Base-by-base conservation (phyloP, 2,329 filamentous ascomycete genomes). In the Pseudonectria buxi region DNA sequence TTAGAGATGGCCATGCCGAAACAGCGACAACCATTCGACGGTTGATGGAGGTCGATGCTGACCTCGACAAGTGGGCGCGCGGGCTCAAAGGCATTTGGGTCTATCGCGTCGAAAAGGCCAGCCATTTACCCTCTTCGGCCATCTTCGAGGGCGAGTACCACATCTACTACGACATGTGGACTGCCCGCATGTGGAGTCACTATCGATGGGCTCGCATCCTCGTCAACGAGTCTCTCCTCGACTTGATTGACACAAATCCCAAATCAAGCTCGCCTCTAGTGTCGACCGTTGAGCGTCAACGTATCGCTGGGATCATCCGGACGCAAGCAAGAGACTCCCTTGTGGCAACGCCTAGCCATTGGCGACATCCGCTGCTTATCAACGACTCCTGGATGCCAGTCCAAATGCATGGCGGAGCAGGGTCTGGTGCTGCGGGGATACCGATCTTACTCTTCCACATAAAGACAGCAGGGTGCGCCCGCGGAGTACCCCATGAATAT, bases 181-280 rank as follows among this genome's bases (percentile, higher is more conserved):
- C 67, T 13, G 71, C 69, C 7, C 65, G 71, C 15, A 63, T 73
- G 27, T 80, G 72, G 72, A 75, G 73, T 40, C 69, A 79, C 44
- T 77, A 72, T 45, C 72, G 77, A 15, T 77, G 73, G 64, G 65
- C 67, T 6, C 69, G 73, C n/a, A 69, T 78, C 15, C 54, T 78
- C 9, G 50, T 68, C 12, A 70, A 66, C 48, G 66, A 76, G 41
- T 61, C 65, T 28, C 65, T 80, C 10, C 53, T 73, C 9, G 59
- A 62, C 10, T 50, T 65, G 24, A 53, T 55, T 5, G 54, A 56
- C 26, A 50, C 48, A 1, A 65, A 62, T 35, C 69, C 70, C 0
- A 32, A 47, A 6, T 68, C 64, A 4, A 60, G 61, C 31, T 40
- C 45, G 4, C 45, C 51, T 2, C 46, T 59, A n/a, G 42, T 65